These are phyloP conservation scores for Scytalidium lignicola DNA, from an alignment of 2,329 filamentous ascomycete species.

Conservation along the genomic window DNA sequence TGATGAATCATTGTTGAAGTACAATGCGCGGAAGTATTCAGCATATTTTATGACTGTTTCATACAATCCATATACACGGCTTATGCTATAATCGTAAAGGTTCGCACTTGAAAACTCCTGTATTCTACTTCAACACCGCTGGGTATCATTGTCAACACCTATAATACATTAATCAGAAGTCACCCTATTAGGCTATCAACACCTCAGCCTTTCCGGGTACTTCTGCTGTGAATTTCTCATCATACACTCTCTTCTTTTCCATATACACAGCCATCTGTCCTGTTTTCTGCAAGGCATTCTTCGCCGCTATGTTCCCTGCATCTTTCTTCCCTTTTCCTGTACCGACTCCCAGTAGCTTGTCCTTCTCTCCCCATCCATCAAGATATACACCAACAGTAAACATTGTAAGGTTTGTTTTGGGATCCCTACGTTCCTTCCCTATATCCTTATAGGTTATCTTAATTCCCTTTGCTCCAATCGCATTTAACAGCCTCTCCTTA, in stretches of 20 bases:
- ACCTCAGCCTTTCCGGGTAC: neutral
- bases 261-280: constrained; percentile 47
- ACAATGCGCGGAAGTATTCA: no score
- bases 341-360: constrained; percentile 57
- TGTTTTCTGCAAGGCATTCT: constrained; percentile 58
- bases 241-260: constrained; percentile 40
- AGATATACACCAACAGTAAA: constrained; percentile 62
- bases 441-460: constrained; percentile 58
- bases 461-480: constrained; percentile 48
- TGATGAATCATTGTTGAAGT: no score
- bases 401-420: constrained; percentile 46
- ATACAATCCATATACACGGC: no score
- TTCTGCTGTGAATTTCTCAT: constrained; percentile 23
- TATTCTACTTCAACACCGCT: neutral
- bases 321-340: constrained; percentile 63
- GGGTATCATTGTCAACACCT: neutral
- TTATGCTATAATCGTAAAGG: no score
- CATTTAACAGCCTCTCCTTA: constrained; percentile 48
- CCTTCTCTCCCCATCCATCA: constrained; percentile 62
- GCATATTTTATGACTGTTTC: no score
- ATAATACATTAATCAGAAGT: neutral
- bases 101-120: no score
- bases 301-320: constrained; percentile 63
- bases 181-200: neutral
- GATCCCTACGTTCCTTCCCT: constrained; percentile 47